Evolutionary conservation across 2,329 filamentous ascomycete species (phyloP).

Genomic region (Ilyonectria robusta): DNA sequence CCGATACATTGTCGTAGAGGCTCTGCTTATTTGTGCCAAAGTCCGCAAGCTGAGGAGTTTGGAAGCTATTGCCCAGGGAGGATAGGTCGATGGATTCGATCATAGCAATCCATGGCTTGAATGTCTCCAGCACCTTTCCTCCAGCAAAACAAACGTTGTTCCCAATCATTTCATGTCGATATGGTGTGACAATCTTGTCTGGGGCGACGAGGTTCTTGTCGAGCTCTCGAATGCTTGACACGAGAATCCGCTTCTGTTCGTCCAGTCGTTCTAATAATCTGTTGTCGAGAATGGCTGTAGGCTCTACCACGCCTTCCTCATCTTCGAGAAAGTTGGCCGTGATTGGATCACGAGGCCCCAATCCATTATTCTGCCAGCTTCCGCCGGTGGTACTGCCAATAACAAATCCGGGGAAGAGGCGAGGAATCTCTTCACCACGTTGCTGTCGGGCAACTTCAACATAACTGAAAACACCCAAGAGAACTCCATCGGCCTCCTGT

Average conservation of each 20-base stretch:
- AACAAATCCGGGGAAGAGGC: slow-evolving; percentile 94
- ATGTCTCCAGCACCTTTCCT: slow-evolving; percentile 86
- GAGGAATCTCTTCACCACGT: slow-evolving; percentile 90
- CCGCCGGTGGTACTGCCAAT: slow-evolving; percentile 87
- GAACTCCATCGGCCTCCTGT: slow-evolving; percentile 96
- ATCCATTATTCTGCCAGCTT: slow-evolving; percentile 85
- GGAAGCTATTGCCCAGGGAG: slow-evolving; percentile 81
- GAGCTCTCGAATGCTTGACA: slow-evolving; percentile 87
- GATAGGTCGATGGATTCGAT: slow-evolving; percentile 94
- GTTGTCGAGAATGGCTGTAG: slow-evolving; percentile 80
- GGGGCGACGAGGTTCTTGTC: slow-evolving; percentile 85
- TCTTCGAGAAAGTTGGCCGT: slow-evolving; percentile 90
- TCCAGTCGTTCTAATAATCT: slow-evolving; percentile 87
- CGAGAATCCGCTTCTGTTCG: slow-evolving; percentile 86
- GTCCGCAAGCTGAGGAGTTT: slow-evolving; percentile 88
- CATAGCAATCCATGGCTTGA: slow-evolving; percentile 89
- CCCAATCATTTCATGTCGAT: slow-evolving; percentile 83
- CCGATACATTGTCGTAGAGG: slow-evolving; percentile 92
- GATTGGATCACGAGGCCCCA: slow-evolving; percentile 77
- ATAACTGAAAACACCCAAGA: slow-evolving; percentile 94
- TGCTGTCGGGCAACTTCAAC: slow-evolving; percentile 96
- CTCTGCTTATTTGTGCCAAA: slow-evolving; percentile 94
- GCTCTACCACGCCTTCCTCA: slow-evolving; percentile 79
- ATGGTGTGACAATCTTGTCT: slow-evolving; percentile 85
- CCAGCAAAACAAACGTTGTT: slow-evolving; percentile 86